Conservation (phyloP, 73 alveolate species). For the Tetrahymena borealis region DNA sequence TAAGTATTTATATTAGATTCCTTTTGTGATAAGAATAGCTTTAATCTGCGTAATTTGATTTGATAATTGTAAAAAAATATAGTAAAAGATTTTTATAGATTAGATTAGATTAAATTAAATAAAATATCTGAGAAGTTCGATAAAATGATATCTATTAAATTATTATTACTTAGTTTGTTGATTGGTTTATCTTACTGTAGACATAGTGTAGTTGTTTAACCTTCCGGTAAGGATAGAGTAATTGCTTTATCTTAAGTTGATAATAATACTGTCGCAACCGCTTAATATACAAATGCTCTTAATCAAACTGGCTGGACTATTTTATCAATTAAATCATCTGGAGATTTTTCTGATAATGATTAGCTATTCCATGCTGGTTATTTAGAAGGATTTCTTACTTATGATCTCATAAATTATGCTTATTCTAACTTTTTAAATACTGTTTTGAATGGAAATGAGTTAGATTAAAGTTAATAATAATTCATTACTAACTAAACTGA, state of each 20-base stretch:
- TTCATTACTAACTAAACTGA: not conserved
- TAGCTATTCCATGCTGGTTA: constrained; percentile 13
- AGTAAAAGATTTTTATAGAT: too few species aligned
- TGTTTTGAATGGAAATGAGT: not conserved
- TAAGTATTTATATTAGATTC: too few species aligned
- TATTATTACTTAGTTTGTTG: not conserved
- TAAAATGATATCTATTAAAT: not conserved
- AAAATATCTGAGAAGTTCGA: too few species aligned
- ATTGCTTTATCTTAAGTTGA: not conserved
- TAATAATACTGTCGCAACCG: not conserved
- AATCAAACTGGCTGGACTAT: constrained; percentile 30
- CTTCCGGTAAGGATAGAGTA: not conserved
- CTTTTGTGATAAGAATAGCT: too few species aligned
- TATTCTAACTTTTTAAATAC: constrained; percentile 1
- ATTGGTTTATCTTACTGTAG: not conserved
- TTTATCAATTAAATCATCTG: not conserved
- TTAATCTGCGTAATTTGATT: too few species aligned
- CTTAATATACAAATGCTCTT: constrained; percentile 6
- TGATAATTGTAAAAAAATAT: too few species aligned
- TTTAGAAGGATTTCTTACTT: constrained; percentile 12
- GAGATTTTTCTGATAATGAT: constrained; percentile 2
- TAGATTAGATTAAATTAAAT: too few species aligned
- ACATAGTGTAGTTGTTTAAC: not conserved
- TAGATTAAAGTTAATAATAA: not conserved
- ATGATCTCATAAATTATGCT: constrained; percentile 11